These are phyloP conservation scores for Candida sp. DNA, from an alignment of 1,139 yeast genomes.

Conservation along the genomic window DNA sequence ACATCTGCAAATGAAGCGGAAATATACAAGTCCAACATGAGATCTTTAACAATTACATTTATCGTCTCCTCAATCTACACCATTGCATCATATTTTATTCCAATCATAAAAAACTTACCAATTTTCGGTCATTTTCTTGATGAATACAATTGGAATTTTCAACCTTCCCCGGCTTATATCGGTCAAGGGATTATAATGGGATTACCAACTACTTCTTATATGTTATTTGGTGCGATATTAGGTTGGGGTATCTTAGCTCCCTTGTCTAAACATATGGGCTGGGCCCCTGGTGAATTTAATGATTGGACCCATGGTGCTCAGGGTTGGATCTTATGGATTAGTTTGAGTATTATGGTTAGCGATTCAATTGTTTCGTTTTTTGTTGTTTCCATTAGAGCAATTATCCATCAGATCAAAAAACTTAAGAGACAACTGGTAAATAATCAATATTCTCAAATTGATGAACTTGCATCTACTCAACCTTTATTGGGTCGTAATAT, in stretches of 20 bases:
- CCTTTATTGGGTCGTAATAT: not conserved
- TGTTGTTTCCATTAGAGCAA: constrained; percentile 54
- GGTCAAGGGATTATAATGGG: constrained; percentile 99
- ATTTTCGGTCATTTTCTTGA: constrained; percentile 63
- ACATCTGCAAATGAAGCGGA: not conserved
- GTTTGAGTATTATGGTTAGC: constrained; percentile 89
- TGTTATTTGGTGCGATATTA: constrained; percentile 83
- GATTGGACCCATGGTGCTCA: constrained; percentile 95
- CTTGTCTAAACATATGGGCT: constrained; percentile 58
- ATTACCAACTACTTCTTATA: constrained; percentile 81
- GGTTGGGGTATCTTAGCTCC: constrained; percentile 96
- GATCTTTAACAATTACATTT: constrained; percentile 58
- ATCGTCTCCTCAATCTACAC: constrained; percentile 71
- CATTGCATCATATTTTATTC: constrained; percentile 65
- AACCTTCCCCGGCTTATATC: constrained; percentile 95
- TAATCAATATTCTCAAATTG: not conserved
- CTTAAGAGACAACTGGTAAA: not conserved
- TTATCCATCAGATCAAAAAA: constrained; percentile 9
- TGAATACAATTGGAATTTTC: constrained; percentile 80
- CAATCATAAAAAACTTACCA: constrained; percentile 66
- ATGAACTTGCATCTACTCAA: constrained; percentile 11
- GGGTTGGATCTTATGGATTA: constrained; percentile 97
- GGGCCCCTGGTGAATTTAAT: constrained; percentile 90
- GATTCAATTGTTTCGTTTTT: constrained; percentile 83
- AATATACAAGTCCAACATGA: constrained; percentile 54